Base-by-base conservation (phyloP, 2,329 filamentous ascomycete species). In the Nigrospora oryzae region DNA sequence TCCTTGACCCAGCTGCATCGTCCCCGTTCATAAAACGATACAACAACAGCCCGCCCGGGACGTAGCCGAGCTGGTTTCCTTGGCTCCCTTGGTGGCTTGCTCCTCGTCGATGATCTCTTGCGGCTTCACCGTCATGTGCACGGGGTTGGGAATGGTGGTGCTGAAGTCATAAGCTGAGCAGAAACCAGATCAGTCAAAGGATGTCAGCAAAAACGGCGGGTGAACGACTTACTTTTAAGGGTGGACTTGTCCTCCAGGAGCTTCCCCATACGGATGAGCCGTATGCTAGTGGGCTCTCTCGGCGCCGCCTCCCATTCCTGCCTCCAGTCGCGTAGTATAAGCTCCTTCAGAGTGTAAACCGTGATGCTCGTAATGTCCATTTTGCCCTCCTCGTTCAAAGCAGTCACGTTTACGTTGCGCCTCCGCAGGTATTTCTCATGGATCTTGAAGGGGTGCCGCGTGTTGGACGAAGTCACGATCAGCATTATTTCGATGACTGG, bases 311-410 rank as follows among this genome's bases (percentile, higher is more conserved):
- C 90, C 91, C 91, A 96, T 61, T 96, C 88, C 56, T 83, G 83
- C 54, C 89, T 77, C 91, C 91, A 97, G 63, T 96, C 90, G 56
- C 88, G 77, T 70, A 93, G 78, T 61, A 97, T 95, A 59, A 96
- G 70, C 68, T 96, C 89, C 66, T 96, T 96, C 52, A 97, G 70
- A 3, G 88, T 95, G 62, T 96, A 95, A 42, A 95, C 84, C 53
- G 87, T 95, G 66, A 97, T 89, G 60, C 84, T 86, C 60, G 89
- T 90, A 1, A 89, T 89, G 59, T 96, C 89, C 51, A 78, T 74
- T 49, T 66, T 73, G 31, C 80, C 81, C 23, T 64, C 61, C 47
- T 76, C 73, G 11, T 73, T 77, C 52, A 77, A 66, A 31, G 83
- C 83, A 16, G 88, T 84, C 1, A 93, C 79, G 40, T 77, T 77